These are phyloP conservation scores for Pleurotus tuoliensis DNA, from an alignment of 768 basidiomycete species.

Conservation along the genomic window DNA sequence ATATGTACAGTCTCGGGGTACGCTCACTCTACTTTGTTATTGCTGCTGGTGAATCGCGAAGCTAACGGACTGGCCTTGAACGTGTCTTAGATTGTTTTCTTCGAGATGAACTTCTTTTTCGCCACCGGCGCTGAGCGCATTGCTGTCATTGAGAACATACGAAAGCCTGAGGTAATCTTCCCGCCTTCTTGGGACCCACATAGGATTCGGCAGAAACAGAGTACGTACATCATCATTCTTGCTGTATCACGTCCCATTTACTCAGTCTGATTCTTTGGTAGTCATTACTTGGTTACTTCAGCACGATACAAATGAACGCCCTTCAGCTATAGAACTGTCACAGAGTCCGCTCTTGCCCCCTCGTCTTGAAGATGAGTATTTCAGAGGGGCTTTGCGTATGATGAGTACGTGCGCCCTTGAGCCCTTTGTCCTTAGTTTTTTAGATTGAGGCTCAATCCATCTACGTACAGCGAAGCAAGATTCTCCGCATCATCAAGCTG, in stretches of 20 bases:
- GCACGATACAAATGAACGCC: slow-evolving; percentile 76
- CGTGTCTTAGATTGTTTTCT: slow-evolving; percentile 77
- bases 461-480: slow-evolving; percentile 56
- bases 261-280: slow-evolving; percentile 20
- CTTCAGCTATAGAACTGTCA: slow-evolving; percentile 79
- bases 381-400: slow-evolving; percentile 71
- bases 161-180: slow-evolving; percentile 71
- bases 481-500: slow-evolving; percentile 75
- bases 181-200: slow-evolving; percentile 70
- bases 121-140: slow-evolving; percentile 81
- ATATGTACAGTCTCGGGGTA: slow-evolving; percentile 93
- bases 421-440: not conserved
- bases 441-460: slow-evolving; percentile 17
- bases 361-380: slow-evolving; percentile 79
- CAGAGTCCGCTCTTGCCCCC: slow-evolving; percentile 75
- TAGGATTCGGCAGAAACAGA: slow-evolving; percentile 61
- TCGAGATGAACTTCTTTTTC: slow-evolving; percentile 92
- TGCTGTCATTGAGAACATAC: slow-evolving; percentile 72
- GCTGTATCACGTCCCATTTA: not conserved
- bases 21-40: slow-evolving; percentile 19
- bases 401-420: slow-evolving; percentile 52
- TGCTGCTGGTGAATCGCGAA: not conserved
- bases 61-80: not conserved
- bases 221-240: slow-evolving; percentile 35
- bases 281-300: slow-evolving; percentile 80